Evolutionary conservation across 2,329 filamentous ascomycete species (phyloP), one percentile per base, ranked within the genome.

Genomic region (Metarhizium brunneum): DNA sequence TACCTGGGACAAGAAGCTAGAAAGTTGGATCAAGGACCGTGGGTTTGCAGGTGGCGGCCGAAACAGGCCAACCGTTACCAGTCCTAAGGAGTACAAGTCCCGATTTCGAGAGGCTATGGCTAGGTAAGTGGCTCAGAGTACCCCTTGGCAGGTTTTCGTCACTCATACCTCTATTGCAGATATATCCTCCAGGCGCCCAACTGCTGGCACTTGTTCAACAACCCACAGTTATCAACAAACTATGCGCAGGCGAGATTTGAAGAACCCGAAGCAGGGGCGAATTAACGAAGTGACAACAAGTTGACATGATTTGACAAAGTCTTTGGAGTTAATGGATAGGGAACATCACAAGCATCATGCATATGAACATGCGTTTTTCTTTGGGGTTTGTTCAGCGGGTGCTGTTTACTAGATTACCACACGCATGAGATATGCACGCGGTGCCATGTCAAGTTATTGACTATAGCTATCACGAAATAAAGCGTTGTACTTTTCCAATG

Each of bases 1-100:
- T 68, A 99, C 94, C 0, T 99, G 94, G 91, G 94, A 99, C 76
- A 99, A 99, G 79, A 96, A 96, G 69, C 82, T 99, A n/a, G 94
- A 99, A 74, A 94, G 87, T 54, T 99, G 94, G 94, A 96, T 99
- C 80, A 99, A 99, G 72, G 92, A 97, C 67, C 87, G 92, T 43
- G 94, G 89, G 0, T 90, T 92, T 64, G 87, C 83, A 0, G 84
- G 85, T 6, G 84, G 86, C 56, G 85, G 86, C 35, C 84, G 88
- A 56, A 89, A 95, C 65, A 82, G 90, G 59, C 95, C 95, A 8
- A 99, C 94, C 0, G 94, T 99, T 52, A 99, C 94, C 11, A 95
- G 89, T 71, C 95, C 94, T 2, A 95, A 94, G 73, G 94, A 99
- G 73, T 99, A 99, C 70, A 95, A 96, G 71, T 92, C 88, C 63